Percentiles rank a stretch among this genome's conserved stretches.
These are phyloP conservation scores for Neobulgaria alba DNA, from an alignment of 2,329 filamentous ascomycete genomes.

Conservation along the genomic window DNA sequence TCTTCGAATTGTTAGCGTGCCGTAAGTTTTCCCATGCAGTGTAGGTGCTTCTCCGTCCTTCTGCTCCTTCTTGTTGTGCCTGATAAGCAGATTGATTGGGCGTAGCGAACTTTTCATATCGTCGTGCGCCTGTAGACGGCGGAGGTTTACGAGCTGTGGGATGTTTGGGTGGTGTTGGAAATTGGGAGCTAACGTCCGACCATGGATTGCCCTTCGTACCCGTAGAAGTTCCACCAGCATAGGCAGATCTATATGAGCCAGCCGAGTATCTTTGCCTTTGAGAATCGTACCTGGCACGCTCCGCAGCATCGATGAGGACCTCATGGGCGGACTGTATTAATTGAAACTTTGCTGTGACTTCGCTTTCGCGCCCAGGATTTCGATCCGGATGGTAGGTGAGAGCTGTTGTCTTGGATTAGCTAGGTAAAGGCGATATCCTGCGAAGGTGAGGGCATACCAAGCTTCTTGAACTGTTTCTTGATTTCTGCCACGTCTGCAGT, in stretches of 20 bases:
- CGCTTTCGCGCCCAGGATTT: conserved; percentile 58
- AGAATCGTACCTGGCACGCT: conserved; percentile 28
- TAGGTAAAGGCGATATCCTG: neutral
- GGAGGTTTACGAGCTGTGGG: conserved; percentile 19
- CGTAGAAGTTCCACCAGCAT: conserved; percentile 13
- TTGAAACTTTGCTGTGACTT: conserved; percentile 61
- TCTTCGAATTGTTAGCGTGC: conserved; percentile 9
- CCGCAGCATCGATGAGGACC: conserved; percentile 40
- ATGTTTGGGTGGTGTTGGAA: conserved; percentile 25
- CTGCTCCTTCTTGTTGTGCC: conserved; percentile 23
- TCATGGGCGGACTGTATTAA: conserved; percentile 63
- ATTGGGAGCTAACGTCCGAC: conserved; percentile 25
- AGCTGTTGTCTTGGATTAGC: conserved; percentile 34
- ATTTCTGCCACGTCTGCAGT: conserved; percentile 54
- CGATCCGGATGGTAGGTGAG: conserved; percentile 63
- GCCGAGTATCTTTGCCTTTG: conserved; percentile 14
- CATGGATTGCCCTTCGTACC: conserved; percentile 28
- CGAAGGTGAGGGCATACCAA: conserved; percentile 38
- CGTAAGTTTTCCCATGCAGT: conserved; percentile 28
- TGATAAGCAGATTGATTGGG: conserved; percentile 22
- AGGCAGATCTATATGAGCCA: conserved; percentile 12
- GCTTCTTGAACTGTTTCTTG: conserved; percentile 60
- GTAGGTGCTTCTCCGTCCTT: conserved; percentile 25
- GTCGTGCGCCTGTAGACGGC: conserved; percentile 24
- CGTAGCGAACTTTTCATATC: conserved; percentile 26